A percentile compares a stretch with the other conserved stretches of the same genome.
Conservation (phyloP, 2,329 filamentous ascomycete species). For the Aspergillus ibericus region DNA sequence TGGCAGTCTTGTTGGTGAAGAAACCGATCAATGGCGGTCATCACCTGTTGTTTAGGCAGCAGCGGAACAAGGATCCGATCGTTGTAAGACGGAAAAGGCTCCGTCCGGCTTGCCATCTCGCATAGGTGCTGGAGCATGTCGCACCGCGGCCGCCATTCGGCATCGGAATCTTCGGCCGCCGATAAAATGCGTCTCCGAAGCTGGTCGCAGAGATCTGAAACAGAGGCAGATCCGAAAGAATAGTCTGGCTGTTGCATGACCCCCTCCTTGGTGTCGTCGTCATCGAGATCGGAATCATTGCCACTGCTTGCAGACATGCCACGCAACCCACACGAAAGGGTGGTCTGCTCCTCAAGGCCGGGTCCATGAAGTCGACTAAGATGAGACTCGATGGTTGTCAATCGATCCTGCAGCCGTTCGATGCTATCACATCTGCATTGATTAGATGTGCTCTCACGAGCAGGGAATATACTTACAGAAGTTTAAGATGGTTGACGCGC, state of each 20-base stretch:
- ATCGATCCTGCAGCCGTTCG: slow-evolving; percentile 6
- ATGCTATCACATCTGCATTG: slow-evolving; percentile 6
- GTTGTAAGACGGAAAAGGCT: slow-evolving; percentile 5
- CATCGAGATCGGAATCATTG: neutral
- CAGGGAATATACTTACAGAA: neutral
- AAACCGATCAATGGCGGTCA: slow-evolving; percentile 1
- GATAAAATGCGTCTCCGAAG: neutral
- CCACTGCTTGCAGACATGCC: neutral
- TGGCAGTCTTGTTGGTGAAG: slow-evolving; percentile 3
- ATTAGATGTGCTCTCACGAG: neutral
- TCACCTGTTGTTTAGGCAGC: slow-evolving; percentile 1
- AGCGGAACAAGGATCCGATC: slow-evolving; percentile 1
- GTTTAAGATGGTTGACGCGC: slow-evolving; percentile 7
- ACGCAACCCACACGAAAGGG: neutral
- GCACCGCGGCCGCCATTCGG: neutral
- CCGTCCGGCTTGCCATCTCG: neutral
- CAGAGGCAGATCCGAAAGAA: neutral
- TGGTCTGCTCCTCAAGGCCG: neutral
- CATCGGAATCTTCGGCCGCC: neutral
- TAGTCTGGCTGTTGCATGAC: no score
- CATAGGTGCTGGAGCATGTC: slow-evolving; percentile 2
- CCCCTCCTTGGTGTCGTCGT: neutral
- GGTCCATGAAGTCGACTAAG: neutral
- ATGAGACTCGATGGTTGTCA: slow-evolving; percentile 7
- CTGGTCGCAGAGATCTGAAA: neutral